Base-by-base conservation (phyloP, 2,329 filamentous ascomycete species). In the Fusarium siculi region DNA sequence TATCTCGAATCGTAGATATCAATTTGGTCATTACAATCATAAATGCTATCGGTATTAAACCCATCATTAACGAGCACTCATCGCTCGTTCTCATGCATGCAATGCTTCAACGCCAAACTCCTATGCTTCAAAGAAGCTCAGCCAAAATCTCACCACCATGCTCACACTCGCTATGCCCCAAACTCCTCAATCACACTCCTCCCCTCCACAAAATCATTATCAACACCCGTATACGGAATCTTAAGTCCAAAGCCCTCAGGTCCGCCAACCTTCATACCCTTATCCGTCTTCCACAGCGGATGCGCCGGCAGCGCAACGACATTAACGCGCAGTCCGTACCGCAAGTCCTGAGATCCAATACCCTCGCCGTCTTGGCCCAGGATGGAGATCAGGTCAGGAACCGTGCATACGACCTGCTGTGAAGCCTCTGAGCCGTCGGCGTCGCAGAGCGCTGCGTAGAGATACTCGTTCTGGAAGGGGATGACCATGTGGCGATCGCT, bases 101-200 rank as follows among this genome's bases (percentile, higher is more conserved):
- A 19, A 49, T 57, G 40, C 32, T 11, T 1, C 21, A 39, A 46
- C 32, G 11, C 32, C 63, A 58, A 44, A 56, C 50, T 46, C 44
- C 66, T 25, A 25, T 25, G 25, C 25, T 25, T 25, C 5, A 25
- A 25, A 25, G 23, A 25, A 55, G 11, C 34, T 19, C 37, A 30
- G 9, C 5, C 21, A 14, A 7, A 49, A 50, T 6, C 25, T 58
- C 34, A 73, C 30, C 23, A 3, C 9, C 23, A 18, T 15, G 28
- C 34, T 43, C 40, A 30, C 47, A 11, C 39, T 21, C 40, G 46
- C 46, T 68, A 77, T 53, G 44, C 50, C 43, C 72, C 76, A 74
- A 79, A 88, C 77, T 88, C 86, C 44, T 88, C 85, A 76, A 88
- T 87, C 0, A 88, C 85, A 66, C 86, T 88, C 14, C 72, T 74